These are phyloP conservation scores for Yamadazyma sp. DNA, from an alignment of 805 yeast genomes.

Conservation along the genomic window DNA sequence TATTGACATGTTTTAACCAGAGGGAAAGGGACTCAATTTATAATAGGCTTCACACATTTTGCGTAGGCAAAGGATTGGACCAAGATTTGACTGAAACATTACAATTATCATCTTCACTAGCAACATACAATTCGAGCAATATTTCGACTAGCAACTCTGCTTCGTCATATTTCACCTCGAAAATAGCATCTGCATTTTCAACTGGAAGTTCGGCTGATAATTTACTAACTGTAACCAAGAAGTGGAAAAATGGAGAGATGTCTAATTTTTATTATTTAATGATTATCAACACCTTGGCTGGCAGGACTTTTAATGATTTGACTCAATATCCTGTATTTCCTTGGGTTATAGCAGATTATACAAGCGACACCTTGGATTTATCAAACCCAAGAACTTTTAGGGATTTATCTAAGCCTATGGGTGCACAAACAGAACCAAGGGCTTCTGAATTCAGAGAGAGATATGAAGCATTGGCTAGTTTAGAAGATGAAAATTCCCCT, in stretches of 20 bases:
- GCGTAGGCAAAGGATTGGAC: constrained; percentile 51
- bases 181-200: constrained; percentile 38
- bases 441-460: constrained; percentile 66
- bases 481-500: constrained; percentile 57
- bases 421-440: constrained; percentile 68
- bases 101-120: constrained; percentile 41
- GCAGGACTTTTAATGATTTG: constrained; percentile 82
- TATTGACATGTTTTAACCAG: constrained; percentile 60
- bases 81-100: constrained; percentile 53
- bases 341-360: constrained; percentile 84
- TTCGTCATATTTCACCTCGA: constrained; percentile 23
- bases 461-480: constrained; percentile 63
- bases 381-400: constrained; percentile 59
- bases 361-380: constrained; percentile 67
- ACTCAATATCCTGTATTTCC: constrained; percentile 93
- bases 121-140: constrained; percentile 40
- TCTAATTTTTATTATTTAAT: constrained; percentile 82
- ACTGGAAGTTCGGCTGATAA: constrained; percentile 19
- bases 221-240: constrained; percentile 51
- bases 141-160: constrained; percentile 26
- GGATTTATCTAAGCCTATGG: constrained; percentile 87
- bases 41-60: constrained; percentile 44
- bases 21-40: constrained; percentile 56
- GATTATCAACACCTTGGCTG: constrained; percentile 79
- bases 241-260: constrained; percentile 75